Base-by-base conservation (phyloP, 108 stramenopile species). In the Pseudonitzschia multistriata region DNA sequence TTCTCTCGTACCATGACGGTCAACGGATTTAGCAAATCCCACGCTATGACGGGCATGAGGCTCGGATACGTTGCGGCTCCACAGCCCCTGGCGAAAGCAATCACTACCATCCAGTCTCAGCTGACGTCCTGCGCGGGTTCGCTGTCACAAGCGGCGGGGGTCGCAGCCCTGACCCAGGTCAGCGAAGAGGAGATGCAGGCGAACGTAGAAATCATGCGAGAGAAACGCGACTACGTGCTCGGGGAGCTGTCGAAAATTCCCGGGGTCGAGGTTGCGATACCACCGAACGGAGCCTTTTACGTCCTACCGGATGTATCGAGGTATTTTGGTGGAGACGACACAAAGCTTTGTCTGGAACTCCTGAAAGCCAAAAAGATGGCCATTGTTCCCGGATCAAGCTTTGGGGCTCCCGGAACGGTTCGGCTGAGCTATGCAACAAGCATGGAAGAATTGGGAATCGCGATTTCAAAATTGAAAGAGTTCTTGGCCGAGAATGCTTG, bases 11-110 rank as follows among this genome's bases (percentile, higher is more conserved):
- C 94, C 56, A 78, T 98, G 70, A 91, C 93, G 33, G 70, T 97
- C 27, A 98, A 98, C 71, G 98, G 98, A 3, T 97, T 97, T 67
- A 87, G 86, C 62, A 98, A 98, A 83, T 85, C 94, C 10, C 89
- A 97, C 71, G 96, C 97, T 71, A 98, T 98, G 98, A 98, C 98
- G 15, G 98, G 98, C 25, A 87, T 93, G 53, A 77, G 98, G 45
- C 71, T 98, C 37, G 75, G 96, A 25, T 97, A 98, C 66, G 57
- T 96, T 55, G 95, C 94, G 10, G 91, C 93, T 14, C 88, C 91
- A 0, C 62, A 63, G 22, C 49, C 66, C 29, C 67, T 92, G 63
- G 89, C 89, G 35, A 86, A 86, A 68, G 94, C 96, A 1, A 78
- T 77, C 10, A 80, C 90, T 8, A 93, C 85, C 22, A 75, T 97